Base-by-base conservation (phyloP, 352 stramenopile genomes). In the Phytophthora syringae region DNA sequence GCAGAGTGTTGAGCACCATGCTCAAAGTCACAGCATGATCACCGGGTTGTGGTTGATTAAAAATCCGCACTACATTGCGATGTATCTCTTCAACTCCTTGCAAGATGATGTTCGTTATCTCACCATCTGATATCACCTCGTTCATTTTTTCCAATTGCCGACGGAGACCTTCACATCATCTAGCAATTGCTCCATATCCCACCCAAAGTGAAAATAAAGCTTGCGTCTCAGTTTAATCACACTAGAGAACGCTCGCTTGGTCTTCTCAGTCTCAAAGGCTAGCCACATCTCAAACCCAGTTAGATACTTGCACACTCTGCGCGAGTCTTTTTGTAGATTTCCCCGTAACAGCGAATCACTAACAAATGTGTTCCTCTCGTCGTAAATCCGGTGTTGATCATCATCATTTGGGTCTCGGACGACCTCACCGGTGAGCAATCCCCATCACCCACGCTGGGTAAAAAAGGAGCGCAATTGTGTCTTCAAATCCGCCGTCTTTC, bases 261-360 rank as follows among this genome's bases (percentile, higher is more conserved):
- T 52, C 30, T 61, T 61, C 5, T 61, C 42, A 9, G 22, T 1
- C 7, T 61, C 53, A 10, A 61, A 61, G 3, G 53, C 28, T 18
- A n/a, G n/a, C n/a, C n/a, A n/a, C 30, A 61, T 48, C 4, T 61
- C 53, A 20, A 24, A 37, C 16, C 32, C 32, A 1, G 32, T n/a
- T n/a, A n/a, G 1, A 13, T 37, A 37, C 32, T 37, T 37, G n/a
- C n/a, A n/a, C n/a, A n/a, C n/a, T n/a, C n/a, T n/a, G n/a, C n/a
- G n/a, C n/a, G n/a, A n/a, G n/a, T n/a, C n/a, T n/a, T n/a, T n/a
- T n/a, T n/a, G n/a, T n/a, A n/a, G n/a, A n/a, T n/a, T n/a, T n/a
- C n/a, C n/a, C n/a, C n/a, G n/a, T n/a, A n/a, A n/a, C n/a, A n/a
- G n/a, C n/a, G n/a, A n/a, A n/a, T n/a, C n/a, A n/a, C n/a, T n/a